Evolutionary conservation across 768 basidiomycete species (phyloP).

Genomic region (Termitomyces sp.): DNA sequence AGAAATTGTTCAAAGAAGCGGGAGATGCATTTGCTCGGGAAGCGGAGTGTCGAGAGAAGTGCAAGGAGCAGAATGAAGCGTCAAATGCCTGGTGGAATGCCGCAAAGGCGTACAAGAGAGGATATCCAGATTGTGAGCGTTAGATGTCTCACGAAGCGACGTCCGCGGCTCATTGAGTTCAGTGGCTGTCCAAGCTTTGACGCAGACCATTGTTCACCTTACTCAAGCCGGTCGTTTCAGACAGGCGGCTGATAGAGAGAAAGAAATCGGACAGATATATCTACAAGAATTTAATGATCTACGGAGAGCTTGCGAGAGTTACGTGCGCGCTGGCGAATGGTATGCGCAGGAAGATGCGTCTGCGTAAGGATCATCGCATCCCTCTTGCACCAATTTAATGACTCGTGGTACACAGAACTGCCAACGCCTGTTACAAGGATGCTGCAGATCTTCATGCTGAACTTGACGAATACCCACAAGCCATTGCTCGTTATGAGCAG

Average conservation of each 20-base stretch:
- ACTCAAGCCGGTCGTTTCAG: conserved; percentile 86
- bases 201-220: conserved; percentile 79
- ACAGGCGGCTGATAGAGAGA: conserved; percentile 97
- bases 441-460: conserved; percentile 94
- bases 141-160: background rate
- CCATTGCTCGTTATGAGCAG: conserved; percentile 85
- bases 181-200: conserved; percentile 89
- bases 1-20: conserved; percentile 87
- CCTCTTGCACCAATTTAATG: background rate
- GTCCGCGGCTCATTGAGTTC: conserved; percentile 11
- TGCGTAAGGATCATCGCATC: conserved; percentile 54
- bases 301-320: conserved; percentile 85
- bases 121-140: conserved; percentile 72
- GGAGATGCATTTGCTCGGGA: conserved; percentile 92
- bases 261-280: conserved; percentile 93
- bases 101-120: conserved; percentile 91
- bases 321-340: conserved; percentile 91
- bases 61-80: conserved; percentile 88
- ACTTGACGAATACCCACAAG: conserved; percentile 77
- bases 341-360: conserved; percentile 96
- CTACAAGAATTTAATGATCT: conserved; percentile 79
- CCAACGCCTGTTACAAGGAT: conserved; percentile 93
- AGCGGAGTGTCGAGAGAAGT: conserved; percentile 89
- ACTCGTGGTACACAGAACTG: conserved; percentile 55
- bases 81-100: conserved; percentile 99